Conservation (phyloP, 139 green algal genomes). For the Coelastrella sp. region DNA sequence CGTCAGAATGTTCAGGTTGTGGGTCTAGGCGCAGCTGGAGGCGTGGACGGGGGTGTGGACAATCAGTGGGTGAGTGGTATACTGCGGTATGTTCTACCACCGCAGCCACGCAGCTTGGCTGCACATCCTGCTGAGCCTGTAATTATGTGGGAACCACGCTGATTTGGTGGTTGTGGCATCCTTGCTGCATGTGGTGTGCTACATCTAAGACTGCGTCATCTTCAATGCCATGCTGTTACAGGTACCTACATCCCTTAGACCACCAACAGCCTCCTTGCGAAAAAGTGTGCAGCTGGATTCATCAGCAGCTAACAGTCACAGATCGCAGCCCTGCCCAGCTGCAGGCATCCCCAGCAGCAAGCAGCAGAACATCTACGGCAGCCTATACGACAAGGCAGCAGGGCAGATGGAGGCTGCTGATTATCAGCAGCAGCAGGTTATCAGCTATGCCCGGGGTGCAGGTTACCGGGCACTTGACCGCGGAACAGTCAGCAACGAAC, state of each 20-base stretch:
- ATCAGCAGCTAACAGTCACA: background rate
- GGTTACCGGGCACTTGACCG: background rate
- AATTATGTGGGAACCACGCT: too few relatives aligned
- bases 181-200: background rate
- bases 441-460: constrained; percentile 2
- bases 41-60: too few relatives aligned
- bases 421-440: background rate
- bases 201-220: background rate
- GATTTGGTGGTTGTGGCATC: too few relatives aligned
- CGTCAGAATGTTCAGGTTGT: constrained; percentile 14
- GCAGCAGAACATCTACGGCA: background rate
- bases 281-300: background rate
- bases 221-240: background rate
- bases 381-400: background rate
- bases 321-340: background rate
- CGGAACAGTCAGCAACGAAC: background rate
- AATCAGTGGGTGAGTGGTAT: too few relatives aligned
- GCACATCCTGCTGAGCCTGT: too few relatives aligned
- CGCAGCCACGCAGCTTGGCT: background rate
- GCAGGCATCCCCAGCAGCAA: constrained; percentile 9
- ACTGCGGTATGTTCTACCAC: too few relatives aligned
- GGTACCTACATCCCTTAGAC: constrained; percentile 10
- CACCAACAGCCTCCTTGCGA: constrained; percentile 28
- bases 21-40: too few relatives aligned
- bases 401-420: background rate